Evolutionary conservation across 2,329 filamentous ascomycete species (phyloP).

Genomic region (Microdochium paspali): DNA sequence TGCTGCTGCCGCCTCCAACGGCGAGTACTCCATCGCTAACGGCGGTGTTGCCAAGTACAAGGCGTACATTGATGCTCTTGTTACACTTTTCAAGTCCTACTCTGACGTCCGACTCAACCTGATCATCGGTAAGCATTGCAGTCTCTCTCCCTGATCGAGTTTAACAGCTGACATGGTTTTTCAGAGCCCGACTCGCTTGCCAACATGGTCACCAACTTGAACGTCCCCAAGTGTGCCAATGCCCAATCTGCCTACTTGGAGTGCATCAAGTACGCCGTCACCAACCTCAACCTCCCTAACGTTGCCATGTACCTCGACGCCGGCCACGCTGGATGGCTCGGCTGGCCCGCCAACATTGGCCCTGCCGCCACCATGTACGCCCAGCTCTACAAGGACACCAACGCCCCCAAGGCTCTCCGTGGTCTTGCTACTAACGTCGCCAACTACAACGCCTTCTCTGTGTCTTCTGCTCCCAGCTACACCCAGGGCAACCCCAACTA

Average conservation of each 20-base stretch:
- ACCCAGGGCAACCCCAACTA: slow-evolving; percentile 34
- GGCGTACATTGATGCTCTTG: slow-evolving; percentile 41
- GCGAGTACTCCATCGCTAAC: slow-evolving; percentile 41
- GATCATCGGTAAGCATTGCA: slow-evolving; percentile 27
- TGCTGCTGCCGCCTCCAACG: slow-evolving; percentile 45
- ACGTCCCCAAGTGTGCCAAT: slow-evolving; percentile 36
- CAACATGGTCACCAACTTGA: slow-evolving; percentile 47
- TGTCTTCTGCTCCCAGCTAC: slow-evolving; percentile 30
- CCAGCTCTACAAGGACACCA: slow-evolving; percentile 37
- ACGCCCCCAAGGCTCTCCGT: slow-evolving; percentile 38
- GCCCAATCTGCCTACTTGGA: slow-evolving; percentile 39
- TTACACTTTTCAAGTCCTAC: slow-evolving; percentile 28
- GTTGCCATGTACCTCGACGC: slow-evolving; percentile 50
- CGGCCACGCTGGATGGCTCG: slow-evolving; percentile 49
- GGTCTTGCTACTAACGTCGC: slow-evolving; percentile 50
- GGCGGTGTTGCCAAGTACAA: slow-evolving; percentile 44
- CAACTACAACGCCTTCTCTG: slow-evolving; percentile 44
- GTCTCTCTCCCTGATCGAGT: slow-evolving; percentile 9
- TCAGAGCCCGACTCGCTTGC: slow-evolving; percentile 48
- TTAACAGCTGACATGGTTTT: slow-evolving; percentile 11
- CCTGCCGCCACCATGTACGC: slow-evolving; percentile 37
- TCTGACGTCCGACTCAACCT: slow-evolving; percentile 33
- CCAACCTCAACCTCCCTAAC: slow-evolving; percentile 42
- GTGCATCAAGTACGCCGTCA: slow-evolving; percentile 40
- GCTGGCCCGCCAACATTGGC: slow-evolving; percentile 43